A percentile compares a stretch with the other conserved stretches of the same genome.
These are phyloP conservation scores for Takakia lepidozioides DNA, from an alignment of 225 moss, liverwort and hornwort species.

Conservation along the genomic window DNA sequence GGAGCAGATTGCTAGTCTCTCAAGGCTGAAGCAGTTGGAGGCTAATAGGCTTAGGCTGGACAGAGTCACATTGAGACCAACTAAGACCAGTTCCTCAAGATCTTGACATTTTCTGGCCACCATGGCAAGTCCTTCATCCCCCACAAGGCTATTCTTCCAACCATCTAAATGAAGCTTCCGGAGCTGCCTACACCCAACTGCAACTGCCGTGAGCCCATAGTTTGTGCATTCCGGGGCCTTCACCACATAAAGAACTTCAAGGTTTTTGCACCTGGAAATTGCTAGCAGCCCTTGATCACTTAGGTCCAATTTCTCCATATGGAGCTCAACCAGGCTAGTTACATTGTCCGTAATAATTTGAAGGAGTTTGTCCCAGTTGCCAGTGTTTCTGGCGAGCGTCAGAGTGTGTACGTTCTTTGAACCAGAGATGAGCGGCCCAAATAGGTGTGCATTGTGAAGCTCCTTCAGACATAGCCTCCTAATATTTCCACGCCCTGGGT, in stretches of 20 bases:
- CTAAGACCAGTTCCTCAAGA: slow-evolving; percentile 84
- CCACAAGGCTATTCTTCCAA: slow-evolving; percentile 82
- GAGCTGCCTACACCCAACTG: slow-evolving; percentile 69
- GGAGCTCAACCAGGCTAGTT: slow-evolving; percentile 91
- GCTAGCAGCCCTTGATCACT: slow-evolving; percentile 74
- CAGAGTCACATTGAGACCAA: slow-evolving; percentile 76
- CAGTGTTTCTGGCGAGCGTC: slow-evolving; percentile 70
- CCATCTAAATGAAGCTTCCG: slow-evolving; percentile 98
- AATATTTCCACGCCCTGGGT: slow-evolving; percentile 69
- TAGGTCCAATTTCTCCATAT: slow-evolving; percentile 75
- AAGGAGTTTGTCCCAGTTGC: slow-evolving; percentile 87
- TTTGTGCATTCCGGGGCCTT: slow-evolving; percentile 90
- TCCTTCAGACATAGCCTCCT: slow-evolving; percentile 83
- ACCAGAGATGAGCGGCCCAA: slow-evolving; percentile 86
- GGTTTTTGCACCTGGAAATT: slow-evolving; percentile 69
- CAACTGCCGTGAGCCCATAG: slow-evolving; percentile 78
- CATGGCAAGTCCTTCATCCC: slow-evolving; percentile 86
- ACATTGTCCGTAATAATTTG: slow-evolving; percentile 93
- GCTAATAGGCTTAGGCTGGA: slow-evolving; percentile 79
- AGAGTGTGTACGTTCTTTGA: slow-evolving; percentile 83
- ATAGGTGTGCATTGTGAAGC: slow-evolving; percentile 77
- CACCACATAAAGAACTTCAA: slow-evolving; percentile 78
- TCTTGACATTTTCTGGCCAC: slow-evolving; percentile 76
- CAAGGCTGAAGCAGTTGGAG: slow-evolving; percentile 80
- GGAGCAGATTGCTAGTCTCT: slow-evolving; percentile 88